Base-by-base conservation (phyloP, 2,329 filamentous ascomycete species). In the Apiospora phragmitis region DNA sequence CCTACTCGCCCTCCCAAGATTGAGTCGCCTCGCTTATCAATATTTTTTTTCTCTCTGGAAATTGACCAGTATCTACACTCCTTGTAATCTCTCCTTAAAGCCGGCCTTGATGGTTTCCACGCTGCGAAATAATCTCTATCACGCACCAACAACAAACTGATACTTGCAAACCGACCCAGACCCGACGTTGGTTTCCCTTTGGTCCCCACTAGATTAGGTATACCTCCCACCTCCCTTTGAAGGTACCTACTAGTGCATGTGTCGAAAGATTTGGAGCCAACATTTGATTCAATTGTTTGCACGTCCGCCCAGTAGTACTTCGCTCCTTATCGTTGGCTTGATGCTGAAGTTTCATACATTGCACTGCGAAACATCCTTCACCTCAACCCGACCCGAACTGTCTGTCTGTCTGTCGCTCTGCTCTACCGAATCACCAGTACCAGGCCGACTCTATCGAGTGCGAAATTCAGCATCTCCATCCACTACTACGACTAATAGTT, bases 161-260 rank as follows among this genome's bases (percentile, higher is more conserved):
- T n/a, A n/a, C 55, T n/a, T 62, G 55, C 55, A 62, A 62, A 32
- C 51, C 18, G 51, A 59, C 38, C 38, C 38, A 11, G 38, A 41
- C 51, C 55, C 55, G 55, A 38, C 21, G 55, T 38, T 62, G 55
- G n/a, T 38, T 38, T 9, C 55, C 55, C 55, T 38, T 38, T 62
- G 55, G 55, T 62, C 55, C 55, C 55, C 55, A 62, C 32, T 38
- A 62, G 55, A 38, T 62, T 62, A 62, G 55, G 55, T 62, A 62
- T 62, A n/a, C 55, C 55, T 9, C 55, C 55, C 29, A 38, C 55
- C 55, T 62, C 55, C 55, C 55, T 38, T 62, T 62, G 32, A 62
- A 62, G 55, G 55, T 62, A 62, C 55, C 55, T 62, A 21, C 55
- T 62, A 62, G 55, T 62, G 55, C 55, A n/a, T 62, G 55, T n/a